Percentiles rank a stretch among this genome's conserved stretches.
These are phyloP conservation scores for Aspergillus mulundensis DNA, from an alignment of 495 filamentous ascomycete genomes.

Conservation along the genomic window DNA sequence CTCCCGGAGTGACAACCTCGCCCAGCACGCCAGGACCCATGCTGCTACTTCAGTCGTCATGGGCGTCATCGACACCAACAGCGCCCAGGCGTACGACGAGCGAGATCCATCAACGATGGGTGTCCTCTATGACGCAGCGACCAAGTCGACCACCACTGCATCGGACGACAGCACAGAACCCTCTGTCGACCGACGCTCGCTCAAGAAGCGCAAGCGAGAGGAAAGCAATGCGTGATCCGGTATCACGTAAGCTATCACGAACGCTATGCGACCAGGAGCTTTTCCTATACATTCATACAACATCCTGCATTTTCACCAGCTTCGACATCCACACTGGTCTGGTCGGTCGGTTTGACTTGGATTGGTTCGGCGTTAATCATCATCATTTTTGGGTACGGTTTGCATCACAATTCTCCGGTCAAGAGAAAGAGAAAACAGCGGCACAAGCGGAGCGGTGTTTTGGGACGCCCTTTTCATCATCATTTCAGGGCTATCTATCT, in stretches of 20 bases:
- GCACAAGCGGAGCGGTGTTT: slow-evolving; percentile 1
- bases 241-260: slow-evolving; percentile 23
- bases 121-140: slow-evolving; percentile 70
- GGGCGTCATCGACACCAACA: slow-evolving; percentile 71
- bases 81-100: slow-evolving; percentile 49
- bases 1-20: slow-evolving; percentile 94
- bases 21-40: slow-evolving; percentile 93
- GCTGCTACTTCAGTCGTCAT: slow-evolving; percentile 87
- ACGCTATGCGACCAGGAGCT: slow-evolving; percentile 46
- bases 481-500: no score
- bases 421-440: not conserved
- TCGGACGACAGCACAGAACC: slow-evolving; percentile 46
- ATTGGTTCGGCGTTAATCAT: slow-evolving; percentile 37
- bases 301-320: slow-evolving; percentile 10
- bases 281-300: slow-evolving; percentile 25
- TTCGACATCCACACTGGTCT: slow-evolving; percentile 13
- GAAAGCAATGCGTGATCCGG: slow-evolving; percentile 28
- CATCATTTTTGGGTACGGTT: slow-evolving; percentile 10
- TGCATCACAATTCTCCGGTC: slow-evolving; percentile 6
- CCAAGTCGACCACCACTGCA: slow-evolving; percentile 48
- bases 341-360: slow-evolving; percentile 26
- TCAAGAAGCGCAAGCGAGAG: slow-evolving; percentile 78
- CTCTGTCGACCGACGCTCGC: slow-evolving; percentile 43
- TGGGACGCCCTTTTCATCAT: slow-evolving; percentile 6
- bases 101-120: slow-evolving; percentile 61